Evolutionary conservation across 331 rosid genomes (phyloP).

Genomic region (Phaseolus coccineus): DNA sequence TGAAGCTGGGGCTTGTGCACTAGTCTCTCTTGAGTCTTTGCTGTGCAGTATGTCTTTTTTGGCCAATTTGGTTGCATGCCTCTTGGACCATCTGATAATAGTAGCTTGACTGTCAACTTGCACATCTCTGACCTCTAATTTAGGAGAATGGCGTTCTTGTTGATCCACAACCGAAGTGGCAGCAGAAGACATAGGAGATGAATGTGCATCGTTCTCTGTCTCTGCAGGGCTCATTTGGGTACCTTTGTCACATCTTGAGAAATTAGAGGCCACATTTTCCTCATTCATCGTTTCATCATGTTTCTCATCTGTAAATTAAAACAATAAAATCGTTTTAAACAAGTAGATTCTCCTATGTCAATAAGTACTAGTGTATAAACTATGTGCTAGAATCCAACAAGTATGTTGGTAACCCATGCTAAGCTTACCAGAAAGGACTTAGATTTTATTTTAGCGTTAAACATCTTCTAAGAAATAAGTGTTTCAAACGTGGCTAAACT

Average conservation of each 20-base stretch:
- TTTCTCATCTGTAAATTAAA: conserved; percentile 57
- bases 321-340: not conserved
- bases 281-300: conserved; percentile 45
- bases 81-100: conserved; percentile 56
- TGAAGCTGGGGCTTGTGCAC: conserved; percentile 52
- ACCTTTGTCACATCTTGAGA: conserved; percentile 66
- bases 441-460: too few species aligned
- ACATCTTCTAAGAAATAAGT: too few species aligned
- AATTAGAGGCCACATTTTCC: conserved; percentile 43
- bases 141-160: conserved; percentile 50
- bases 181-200: conserved; percentile 52
- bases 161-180: conserved; percentile 52
- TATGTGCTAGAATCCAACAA: not conserved
- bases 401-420: not conserved
- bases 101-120: conserved; percentile 76
- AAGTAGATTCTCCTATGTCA: not conserved
- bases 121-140: conserved; percentile 82
- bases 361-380: not conserved
- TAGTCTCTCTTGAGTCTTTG: conserved; percentile 46
- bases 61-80: conserved; percentile 47
- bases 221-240: conserved; percentile 77
- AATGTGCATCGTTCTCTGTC: conserved; percentile 50
- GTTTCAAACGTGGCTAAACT: too few species aligned
- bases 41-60: conserved; percentile 43
- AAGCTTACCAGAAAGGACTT: too few species aligned